Conservation (phyloP, 2,329 filamentous ascomycete genomes). For the Fusarium sp. region DNA sequence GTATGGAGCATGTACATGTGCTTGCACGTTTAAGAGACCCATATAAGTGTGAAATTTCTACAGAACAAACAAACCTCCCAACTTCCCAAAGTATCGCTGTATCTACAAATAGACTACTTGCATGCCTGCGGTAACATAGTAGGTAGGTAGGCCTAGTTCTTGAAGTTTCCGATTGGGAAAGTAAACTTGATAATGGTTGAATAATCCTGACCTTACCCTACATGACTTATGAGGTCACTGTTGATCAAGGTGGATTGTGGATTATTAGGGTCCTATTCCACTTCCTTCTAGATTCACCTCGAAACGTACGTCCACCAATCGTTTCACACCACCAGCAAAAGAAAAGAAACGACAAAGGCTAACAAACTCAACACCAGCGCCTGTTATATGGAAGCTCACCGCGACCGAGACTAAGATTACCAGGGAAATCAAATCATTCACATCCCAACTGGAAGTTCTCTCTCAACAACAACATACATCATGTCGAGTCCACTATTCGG, state of each 20-base stretch:
- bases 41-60: neutral
- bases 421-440: neutral
- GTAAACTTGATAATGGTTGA: neutral
- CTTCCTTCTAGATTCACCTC: slow-evolving; percentile 33
- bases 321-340: slow-evolving; percentile 35
- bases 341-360: slow-evolving; percentile 22
- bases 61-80: neutral
- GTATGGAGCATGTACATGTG: neutral
- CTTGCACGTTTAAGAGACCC: neutral
- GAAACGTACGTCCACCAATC: slow-evolving; percentile 35
- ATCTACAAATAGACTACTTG: neutral
- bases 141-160: neutral
- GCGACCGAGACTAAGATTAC: neutral
- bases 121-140: neutral
- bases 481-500: slow-evolving; percentile 61
- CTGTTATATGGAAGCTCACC: slow-evolving; percentile 10
- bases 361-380: slow-evolving; percentile 24
- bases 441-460: neutral
- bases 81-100: neutral
- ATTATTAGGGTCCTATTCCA: slow-evolving; percentile 22
- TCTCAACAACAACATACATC: neutral
- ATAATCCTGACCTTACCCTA: slow-evolving; percentile 22
- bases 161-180: neutral
- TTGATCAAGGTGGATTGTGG: neutral
- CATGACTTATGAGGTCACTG: slow-evolving; percentile 29